Evolutionary conservation across 192 early-diverging fungal genomes (phyloP).

Genomic region (Diversispora eburnea): DNA sequence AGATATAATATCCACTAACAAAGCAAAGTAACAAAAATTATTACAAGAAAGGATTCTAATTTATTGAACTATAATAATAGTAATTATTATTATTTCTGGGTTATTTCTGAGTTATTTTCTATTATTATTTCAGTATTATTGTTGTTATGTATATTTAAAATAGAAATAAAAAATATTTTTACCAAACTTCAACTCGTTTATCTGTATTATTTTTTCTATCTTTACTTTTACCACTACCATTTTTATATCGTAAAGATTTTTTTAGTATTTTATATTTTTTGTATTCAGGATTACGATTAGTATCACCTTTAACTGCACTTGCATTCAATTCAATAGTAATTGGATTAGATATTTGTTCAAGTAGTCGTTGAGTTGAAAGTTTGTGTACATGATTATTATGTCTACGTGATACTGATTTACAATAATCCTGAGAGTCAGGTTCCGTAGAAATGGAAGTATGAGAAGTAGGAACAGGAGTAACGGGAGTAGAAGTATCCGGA

Average conservation of each 20-base stretch:
- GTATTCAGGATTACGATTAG: conserved; percentile 22
- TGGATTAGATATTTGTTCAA: background rate
- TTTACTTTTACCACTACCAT: background rate
- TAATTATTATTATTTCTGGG: too few relatives aligned
- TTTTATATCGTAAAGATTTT: conserved; percentile 1
- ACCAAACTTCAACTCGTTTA: conserved; percentile 8
- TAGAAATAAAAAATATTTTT: too few relatives aligned
- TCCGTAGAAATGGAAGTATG: background rate
- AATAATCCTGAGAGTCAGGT: background rate
- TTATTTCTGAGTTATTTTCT: too few relatives aligned
- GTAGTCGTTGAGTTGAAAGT: conserved; percentile 12
- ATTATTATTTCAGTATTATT: too few relatives aligned
- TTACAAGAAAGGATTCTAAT: too few relatives aligned
- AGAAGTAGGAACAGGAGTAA: background rate
- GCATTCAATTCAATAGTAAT: conserved; percentile 5
- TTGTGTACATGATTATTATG: conserved; percentile 9
- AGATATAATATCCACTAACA: too few relatives aligned
- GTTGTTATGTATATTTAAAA: too few relatives aligned
- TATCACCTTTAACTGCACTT: conserved; percentile 11
- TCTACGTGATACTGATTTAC: conserved; percentile 10
- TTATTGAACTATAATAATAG: too few relatives aligned
- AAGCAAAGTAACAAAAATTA: too few relatives aligned
- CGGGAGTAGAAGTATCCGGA: too few relatives aligned
- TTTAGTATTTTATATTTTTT: conserved; percentile 24
- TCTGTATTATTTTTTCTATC: conserved; percentile 13